These are phyloP conservation scores for Phytophthora pseudosyringae DNA, from an alignment of 352 stramenopile genomes.

Conservation along the genomic window DNA sequence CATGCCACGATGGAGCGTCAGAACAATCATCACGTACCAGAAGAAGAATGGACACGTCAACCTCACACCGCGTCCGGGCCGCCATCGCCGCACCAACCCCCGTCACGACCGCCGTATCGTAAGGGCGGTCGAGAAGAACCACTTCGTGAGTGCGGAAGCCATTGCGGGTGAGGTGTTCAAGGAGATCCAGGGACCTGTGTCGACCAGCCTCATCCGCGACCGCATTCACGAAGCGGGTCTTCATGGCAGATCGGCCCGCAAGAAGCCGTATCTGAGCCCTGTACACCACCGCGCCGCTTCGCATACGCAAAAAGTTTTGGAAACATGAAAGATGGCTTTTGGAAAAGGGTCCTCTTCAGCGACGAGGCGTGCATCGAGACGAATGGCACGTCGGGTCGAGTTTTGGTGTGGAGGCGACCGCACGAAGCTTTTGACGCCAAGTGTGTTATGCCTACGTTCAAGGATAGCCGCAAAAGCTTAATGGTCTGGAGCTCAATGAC, in stretches of 20 bases:
- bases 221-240: neutral
- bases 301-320: conserved; percentile 1
- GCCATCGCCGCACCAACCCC: too few relatives aligned
- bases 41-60: too few relatives aligned
- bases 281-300: too few relatives aligned
- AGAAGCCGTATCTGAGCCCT: conserved; percentile 11
- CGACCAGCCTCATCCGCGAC: too few relatives aligned
- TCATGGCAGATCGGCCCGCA: neutral
- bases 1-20: too few relatives aligned
- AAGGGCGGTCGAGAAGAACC: too few relatives aligned
- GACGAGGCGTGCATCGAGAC: conserved; percentile 3
- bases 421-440: neutral
- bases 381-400: neutral
- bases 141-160: too few relatives aligned
- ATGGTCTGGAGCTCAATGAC: conserved; percentile 13
- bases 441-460: conserved; percentile 6
- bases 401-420: neutral
- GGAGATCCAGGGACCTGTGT: too few relatives aligned
- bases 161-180: too few relatives aligned
- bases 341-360: neutral
- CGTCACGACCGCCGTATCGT: too few relatives aligned
- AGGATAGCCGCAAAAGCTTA: neutral
- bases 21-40: too few relatives aligned
- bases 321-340: neutral
- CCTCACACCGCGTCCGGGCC: too few relatives aligned